Base-by-base conservation (phyloP, 2,329 filamentous ascomycete species). In the Pseudogymnoascus sp. region DNA sequence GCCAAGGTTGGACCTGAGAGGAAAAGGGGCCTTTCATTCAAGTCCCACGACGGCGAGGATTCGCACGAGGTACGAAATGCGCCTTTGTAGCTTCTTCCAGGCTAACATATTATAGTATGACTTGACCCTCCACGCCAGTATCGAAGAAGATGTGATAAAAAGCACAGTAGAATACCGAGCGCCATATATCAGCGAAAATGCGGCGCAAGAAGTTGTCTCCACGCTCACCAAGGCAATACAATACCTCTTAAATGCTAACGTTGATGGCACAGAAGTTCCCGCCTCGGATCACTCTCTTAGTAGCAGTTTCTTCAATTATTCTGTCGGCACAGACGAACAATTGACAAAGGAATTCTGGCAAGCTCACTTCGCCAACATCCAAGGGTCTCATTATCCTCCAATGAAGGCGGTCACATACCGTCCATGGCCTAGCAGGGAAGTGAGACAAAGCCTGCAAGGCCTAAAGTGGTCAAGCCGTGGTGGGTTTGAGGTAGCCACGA, bases 71-170 rank as follows among this genome's bases (percentile, higher is more conserved):
- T 53, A 33, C 28, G 47, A 18, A 53, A 53, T 50, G 14, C 20
- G 25, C 3, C 12, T 33, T 33, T 18, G 8, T 12, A 9, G 15
- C n/a, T 33, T 53, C 47, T 53, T 33, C n/a, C 28, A 18, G n/a
- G n/a, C 47, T 53, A 33, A 60, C 15, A 25, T 35, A 47, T 47
- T 15, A 30, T 30, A 61, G 58, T 62, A 61, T 35, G 39, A 61
- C 33, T 20, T 62, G 14, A 25, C 58, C 5, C 25, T 61, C 15
- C 41, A 61, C 33, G 38, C 60, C 35, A 53, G 47, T 12, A 53
- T 53, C 18, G 47, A 53, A 33, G 14, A 53, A 12, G 25, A 53
- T 35, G 11, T n/a, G 8, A 36, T 60, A 37, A 36, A 59, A 25
- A 22, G 28, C 14, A 18, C 28, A n/a, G 8, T 61, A 9, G 37